These are phyloP conservation scores for Rosellinia necatrix DNA, from an alignment of 2,329 filamentous ascomycete species.

Conservation along the genomic window DNA sequence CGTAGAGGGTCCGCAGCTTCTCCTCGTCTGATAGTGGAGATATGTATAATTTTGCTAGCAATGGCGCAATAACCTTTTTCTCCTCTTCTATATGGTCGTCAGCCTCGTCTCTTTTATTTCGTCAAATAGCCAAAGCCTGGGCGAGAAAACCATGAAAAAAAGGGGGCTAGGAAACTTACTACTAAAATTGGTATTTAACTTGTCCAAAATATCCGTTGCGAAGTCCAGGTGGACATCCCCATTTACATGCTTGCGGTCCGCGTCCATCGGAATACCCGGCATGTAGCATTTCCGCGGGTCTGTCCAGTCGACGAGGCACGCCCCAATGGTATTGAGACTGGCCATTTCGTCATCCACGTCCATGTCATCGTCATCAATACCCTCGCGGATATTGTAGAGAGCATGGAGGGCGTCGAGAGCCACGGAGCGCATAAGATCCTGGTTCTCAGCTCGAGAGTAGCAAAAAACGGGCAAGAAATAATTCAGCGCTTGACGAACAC, in stretches of 20 bases:
- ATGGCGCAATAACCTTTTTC: conserved; percentile 76
- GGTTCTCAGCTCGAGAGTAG: conserved; percentile 82
- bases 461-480: conserved; percentile 97
- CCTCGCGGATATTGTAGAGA: conserved; percentile 73
- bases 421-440: conserved; percentile 77
- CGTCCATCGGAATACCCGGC: conserved; percentile 55
- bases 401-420: conserved; percentile 76
- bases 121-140: no score
- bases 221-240: conserved; percentile 82
- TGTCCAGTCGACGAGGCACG: conserved; percentile 91
- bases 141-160: no score
- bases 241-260: conserved; percentile 67
- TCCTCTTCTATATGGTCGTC: conserved; percentile 70
- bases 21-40: conserved; percentile 66
- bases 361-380: conserved; percentile 73
- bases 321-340: conserved; percentile 74
- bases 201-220: conserved; percentile 76
- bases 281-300: conserved; percentile 80
- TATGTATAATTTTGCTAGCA: conserved; percentile 83
- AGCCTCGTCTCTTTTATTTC: background rate
- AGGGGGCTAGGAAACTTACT: conserved; percentile 61
- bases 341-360: conserved; percentile 81
- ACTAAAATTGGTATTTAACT: conserved; percentile 66
- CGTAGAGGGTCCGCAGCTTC: conserved; percentile 62
- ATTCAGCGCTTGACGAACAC: conserved; percentile 81